Percentiles rank a stretch among this genome's conserved stretches.
phyloP scores from a whole-genome alignment of 2,329 filamentous ascomycete species.

The Paradendryphiella salina region DNA sequence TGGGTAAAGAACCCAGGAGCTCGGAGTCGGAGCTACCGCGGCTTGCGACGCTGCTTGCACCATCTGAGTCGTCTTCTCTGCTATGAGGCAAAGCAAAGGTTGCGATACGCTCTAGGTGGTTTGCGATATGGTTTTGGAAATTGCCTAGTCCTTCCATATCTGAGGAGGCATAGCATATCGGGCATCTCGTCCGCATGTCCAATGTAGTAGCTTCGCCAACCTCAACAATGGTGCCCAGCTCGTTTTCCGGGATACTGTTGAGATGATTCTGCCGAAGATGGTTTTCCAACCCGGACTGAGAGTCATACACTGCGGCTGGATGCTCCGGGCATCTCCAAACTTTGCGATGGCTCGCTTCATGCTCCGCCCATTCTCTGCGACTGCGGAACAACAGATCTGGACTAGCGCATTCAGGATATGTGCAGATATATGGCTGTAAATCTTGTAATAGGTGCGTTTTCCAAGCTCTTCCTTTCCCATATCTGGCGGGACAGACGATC shows the following conservation, averaged over 20 bases:
- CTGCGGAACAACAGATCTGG: slow-evolving; percentile 41
- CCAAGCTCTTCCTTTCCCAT: slow-evolving; percentile 41
- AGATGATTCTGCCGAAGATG: slow-evolving; percentile 38
- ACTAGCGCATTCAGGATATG: slow-evolving; percentile 37
- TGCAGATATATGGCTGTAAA: slow-evolving; percentile 46
- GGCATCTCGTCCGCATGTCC: slow-evolving; percentile 38
- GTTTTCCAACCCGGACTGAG: slow-evolving; percentile 28
- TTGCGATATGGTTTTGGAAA: slow-evolving; percentile 43
- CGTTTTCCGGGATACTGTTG: slow-evolving; percentile 34
- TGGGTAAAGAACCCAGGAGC: slow-evolving; percentile 23
- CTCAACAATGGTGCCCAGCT: slow-evolving; percentile 37
- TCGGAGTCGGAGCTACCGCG: slow-evolving; percentile 30
- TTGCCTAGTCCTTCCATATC: slow-evolving; percentile 29
- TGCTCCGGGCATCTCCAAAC: slow-evolving; percentile 46
- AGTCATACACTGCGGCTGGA: slow-evolving; percentile 33
- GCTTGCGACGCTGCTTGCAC: slow-evolving; percentile 39
- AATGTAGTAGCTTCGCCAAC: slow-evolving; percentile 40
- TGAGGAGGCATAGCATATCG: slow-evolving; percentile 36
- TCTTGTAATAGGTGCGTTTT: slow-evolving; percentile 45
- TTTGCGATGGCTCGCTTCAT: slow-evolving; percentile 45
- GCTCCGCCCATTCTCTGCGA: slow-evolving; percentile 45
- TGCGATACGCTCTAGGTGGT: slow-evolving; percentile 44
- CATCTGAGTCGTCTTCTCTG: slow-evolving; percentile 35
- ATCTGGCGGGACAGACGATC: slow-evolving; percentile 46
- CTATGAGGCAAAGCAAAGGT: slow-evolving; percentile 40